phyloP scores from a whole-genome alignment of 306 rosid genomes.

The Ochetophila trinervis region DNA sequence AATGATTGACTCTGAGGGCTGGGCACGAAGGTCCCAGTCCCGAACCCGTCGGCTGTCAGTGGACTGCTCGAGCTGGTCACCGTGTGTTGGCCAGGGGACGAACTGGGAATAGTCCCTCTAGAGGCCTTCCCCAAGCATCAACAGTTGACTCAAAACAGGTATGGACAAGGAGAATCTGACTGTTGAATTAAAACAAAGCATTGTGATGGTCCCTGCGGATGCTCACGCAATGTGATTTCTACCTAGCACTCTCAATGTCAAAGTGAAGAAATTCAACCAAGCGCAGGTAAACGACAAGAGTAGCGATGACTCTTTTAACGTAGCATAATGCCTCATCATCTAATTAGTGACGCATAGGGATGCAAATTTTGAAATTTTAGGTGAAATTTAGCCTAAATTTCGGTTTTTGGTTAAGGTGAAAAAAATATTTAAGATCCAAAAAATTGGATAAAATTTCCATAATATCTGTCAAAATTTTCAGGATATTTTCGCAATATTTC shows the following conservation, averaged over 20 bases:
- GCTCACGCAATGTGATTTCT: background rate
- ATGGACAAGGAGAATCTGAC: background rate
- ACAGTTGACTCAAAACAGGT: background rate
- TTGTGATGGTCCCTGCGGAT: background rate
- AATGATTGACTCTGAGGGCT: conserved; percentile 11
- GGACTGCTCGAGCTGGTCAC: background rate
- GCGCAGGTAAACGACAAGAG: background rate
- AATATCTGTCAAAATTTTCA: too few relatives aligned
- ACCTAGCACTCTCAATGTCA: background rate
- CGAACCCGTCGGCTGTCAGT: too few relatives aligned
- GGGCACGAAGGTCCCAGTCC: background rate
- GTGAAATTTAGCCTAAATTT: too few relatives aligned
- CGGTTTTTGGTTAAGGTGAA: too few relatives aligned
- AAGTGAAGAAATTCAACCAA: background rate
- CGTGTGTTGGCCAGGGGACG: background rate
- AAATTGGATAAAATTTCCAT: too few relatives aligned
- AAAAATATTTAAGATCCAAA: too few relatives aligned
- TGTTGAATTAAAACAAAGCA: background rate
- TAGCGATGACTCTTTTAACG: background rate
- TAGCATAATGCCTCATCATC: background rate
- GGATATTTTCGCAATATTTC: too few relatives aligned
- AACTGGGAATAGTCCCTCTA: background rate
- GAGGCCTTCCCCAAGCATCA: background rate
- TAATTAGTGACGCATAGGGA: background rate
- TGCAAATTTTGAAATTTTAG: too few relatives aligned